Conservation (phyloP, 345 rosid genomes). For the Syzygium jambos region DNA sequence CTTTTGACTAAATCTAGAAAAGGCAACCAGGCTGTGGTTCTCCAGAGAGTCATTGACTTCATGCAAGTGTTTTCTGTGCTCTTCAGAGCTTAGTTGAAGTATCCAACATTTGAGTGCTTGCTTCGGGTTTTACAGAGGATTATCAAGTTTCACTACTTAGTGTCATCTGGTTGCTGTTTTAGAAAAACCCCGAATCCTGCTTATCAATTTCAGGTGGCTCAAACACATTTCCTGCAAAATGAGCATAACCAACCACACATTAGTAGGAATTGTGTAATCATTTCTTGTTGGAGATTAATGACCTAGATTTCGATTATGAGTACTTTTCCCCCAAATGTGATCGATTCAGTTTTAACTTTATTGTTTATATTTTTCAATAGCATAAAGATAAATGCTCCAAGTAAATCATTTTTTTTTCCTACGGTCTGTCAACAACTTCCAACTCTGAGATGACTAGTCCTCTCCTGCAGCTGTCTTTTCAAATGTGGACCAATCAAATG, state of each 20-base stretch:
- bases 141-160: not conserved
- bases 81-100: not conserved
- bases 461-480: constrained; percentile 74
- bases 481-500: constrained; percentile 96
- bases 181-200: not conserved
- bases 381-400: not conserved
- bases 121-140: not conserved
- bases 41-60: not conserved
- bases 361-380: not conserved
- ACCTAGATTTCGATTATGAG: not conserved
- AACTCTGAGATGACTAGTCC: not conserved
- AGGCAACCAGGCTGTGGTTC: not conserved
- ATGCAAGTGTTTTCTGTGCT: not conserved
- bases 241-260: not conserved
- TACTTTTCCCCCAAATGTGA: not conserved
- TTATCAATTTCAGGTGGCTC: not conserved
- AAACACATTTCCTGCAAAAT: not conserved
- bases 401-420: not conserved
- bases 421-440: not conserved
- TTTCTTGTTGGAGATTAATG: not conserved
- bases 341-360: not conserved
- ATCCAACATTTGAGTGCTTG: not conserved
- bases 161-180: not conserved
- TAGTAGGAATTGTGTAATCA: not conserved
- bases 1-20: not conserved